Conservation (phyloP, 2,329 filamentous ascomycete species). For the Thelonectria rubi region DNA sequence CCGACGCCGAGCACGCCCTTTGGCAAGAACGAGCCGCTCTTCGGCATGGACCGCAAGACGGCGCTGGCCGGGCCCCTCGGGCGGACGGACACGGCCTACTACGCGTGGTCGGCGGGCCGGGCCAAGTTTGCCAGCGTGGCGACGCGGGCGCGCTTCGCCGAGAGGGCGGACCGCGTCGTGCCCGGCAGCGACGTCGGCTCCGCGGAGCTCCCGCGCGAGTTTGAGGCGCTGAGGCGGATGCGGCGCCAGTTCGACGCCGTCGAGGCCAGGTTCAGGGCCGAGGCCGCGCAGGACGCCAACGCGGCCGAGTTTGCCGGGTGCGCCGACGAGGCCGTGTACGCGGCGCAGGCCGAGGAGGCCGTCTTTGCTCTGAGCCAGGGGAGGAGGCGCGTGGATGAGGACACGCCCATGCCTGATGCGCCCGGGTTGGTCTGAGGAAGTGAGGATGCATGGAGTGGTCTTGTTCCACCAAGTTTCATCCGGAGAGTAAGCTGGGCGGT, state of each 20-base stretch:
- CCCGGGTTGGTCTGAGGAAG: neutral
- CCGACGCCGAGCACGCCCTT: neutral
- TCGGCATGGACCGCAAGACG: conserved; percentile 34
- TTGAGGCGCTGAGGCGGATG: conserved; percentile 23
- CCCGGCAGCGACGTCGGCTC: neutral
- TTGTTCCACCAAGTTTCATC: neutral
- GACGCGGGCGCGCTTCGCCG: conserved; percentile 33
- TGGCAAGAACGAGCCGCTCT: conserved; percentile 30
- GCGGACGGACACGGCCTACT: conserved; percentile 24
- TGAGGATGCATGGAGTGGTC: neutral
- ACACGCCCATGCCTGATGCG: conserved; percentile 7
- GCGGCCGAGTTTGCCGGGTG: conserved; percentile 41
- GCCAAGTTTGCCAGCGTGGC: conserved; percentile 37
- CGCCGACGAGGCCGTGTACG: conserved; percentile 40
- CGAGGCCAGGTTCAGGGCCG: conserved; percentile 27
- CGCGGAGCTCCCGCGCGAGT: neutral
- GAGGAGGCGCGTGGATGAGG: neutral
- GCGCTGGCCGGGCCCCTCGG: conserved; percentile 18
- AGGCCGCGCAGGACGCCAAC: conserved; percentile 30
- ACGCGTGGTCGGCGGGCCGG: conserved; percentile 39
- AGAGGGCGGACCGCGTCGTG: conserved; percentile 33
- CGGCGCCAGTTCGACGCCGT: conserved; percentile 26
- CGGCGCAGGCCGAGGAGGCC: conserved; percentile 38
- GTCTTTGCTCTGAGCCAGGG: conserved; percentile 26
- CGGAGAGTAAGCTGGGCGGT: too few species aligned